These are phyloP conservation scores for Austropuccinia psidii DNA, from an alignment of 1,284 basidiomycete genomes.

Conservation along the genomic window DNA sequence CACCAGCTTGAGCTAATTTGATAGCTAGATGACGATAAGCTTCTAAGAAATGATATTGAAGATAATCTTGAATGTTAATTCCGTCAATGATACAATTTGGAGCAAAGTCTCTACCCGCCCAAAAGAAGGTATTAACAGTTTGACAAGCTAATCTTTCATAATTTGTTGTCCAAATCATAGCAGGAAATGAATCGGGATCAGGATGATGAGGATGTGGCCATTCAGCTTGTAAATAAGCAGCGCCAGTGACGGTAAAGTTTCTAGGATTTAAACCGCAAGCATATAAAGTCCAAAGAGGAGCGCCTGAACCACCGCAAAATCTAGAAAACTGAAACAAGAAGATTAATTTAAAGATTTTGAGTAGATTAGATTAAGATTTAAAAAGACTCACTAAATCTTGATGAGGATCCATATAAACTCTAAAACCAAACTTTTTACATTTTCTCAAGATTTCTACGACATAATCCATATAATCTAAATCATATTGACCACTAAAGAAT, in stretches of 20 bases:
- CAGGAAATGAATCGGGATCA: conserved; percentile 66
- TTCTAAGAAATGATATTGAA: conserved; percentile 74
- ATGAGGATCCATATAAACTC: conserved; percentile 86
- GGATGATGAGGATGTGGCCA: conserved; percentile 61
- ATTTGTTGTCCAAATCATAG: conserved; percentile 92
- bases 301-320: conserved; percentile 91
- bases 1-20: conserved; percentile 62
- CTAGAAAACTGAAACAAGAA: conserved; percentile 71
- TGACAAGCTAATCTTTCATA: conserved; percentile 80
- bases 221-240: conserved; percentile 81
- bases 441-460: conserved; percentile 75
- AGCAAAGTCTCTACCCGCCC: conserved; percentile 78
- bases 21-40: conserved; percentile 70
- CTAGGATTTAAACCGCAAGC: conserved; percentile 86
- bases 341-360: neutral
- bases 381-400: conserved; percentile 73
- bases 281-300: conserved; percentile 85
- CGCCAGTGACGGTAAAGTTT: conserved; percentile 72
- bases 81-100: conserved; percentile 87
- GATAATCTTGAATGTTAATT: conserved; percentile 85
- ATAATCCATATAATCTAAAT: conserved; percentile 87
- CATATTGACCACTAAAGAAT: conserved; percentile 69
- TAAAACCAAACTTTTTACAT: conserved; percentile 91
- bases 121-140: conserved; percentile 90
- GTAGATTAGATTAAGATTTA: neutral